Evolutionary conservation across 2,329 filamentous ascomycete genomes (phyloP).

Genomic region (Lasiodiplodia gonubiensis): DNA sequence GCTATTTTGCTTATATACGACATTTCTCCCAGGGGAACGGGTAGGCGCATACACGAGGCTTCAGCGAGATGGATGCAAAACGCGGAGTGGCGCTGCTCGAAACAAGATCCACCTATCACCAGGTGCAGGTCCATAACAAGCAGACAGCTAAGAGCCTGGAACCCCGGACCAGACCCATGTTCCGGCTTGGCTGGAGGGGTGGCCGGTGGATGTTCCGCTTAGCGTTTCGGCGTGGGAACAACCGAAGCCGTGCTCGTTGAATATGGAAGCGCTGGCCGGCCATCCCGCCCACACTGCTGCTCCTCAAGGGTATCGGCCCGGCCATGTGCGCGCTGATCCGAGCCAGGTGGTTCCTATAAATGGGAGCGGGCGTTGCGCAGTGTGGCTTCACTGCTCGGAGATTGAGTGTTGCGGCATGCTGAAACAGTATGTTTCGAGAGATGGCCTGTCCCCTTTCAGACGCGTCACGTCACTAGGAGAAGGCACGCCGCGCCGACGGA

Average conservation of each 20-base stretch:
- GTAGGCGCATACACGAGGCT: constrained; percentile 10
- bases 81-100: constrained; percentile 19
- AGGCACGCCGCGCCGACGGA: neutral
- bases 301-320: neutral
- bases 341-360: neutral
- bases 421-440: constrained; percentile 17
- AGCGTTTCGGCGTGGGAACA: neutral
- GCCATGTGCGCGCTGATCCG: neutral
- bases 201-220: neutral
- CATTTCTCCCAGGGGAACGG: neutral
- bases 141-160: constrained; percentile 14
- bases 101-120: constrained; percentile 28
- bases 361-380: constrained; percentile 1
- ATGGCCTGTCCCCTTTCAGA: constrained; percentile 1
- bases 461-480: neutral
- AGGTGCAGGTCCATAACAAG: constrained; percentile 17
- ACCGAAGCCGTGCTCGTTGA: neutral
- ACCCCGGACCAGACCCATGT: constrained; percentile 8
- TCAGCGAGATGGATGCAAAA: constrained; percentile 14
- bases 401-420: constrained; percentile 4
- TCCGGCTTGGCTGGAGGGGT: constrained; percentile 4
- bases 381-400: constrained; percentile 9
- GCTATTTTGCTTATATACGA: constrained; percentile 25
- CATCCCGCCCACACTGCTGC: neutral
- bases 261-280: constrained; percentile 4